Conservation (phyloP, 164 flowering plant genomes). For the Liquidambar formosana region DNA sequence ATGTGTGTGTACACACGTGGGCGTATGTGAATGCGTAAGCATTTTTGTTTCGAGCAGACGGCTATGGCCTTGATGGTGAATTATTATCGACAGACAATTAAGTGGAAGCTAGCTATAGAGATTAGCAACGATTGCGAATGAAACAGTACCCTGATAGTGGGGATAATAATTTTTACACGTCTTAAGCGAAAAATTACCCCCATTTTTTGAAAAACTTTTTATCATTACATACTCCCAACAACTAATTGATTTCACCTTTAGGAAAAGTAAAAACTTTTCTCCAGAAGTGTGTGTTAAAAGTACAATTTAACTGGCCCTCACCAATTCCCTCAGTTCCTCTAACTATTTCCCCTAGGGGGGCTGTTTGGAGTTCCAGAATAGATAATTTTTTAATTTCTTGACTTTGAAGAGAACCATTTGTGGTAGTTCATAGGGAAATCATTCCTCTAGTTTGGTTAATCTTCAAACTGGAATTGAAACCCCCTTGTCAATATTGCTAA, state of each 20-base stretch:
- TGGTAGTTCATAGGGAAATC: too few relatives aligned
- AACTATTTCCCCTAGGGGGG: too few relatives aligned
- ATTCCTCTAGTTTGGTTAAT: too few relatives aligned
- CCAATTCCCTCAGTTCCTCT: too few relatives aligned
- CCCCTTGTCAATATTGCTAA: too few relatives aligned
- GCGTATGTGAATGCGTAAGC: background rate
- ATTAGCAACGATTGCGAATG: conserved; percentile 7
- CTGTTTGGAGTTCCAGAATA: too few relatives aligned
- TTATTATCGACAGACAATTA: conserved; percentile 1
- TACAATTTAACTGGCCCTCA: too few relatives aligned
- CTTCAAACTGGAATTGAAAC: too few relatives aligned
- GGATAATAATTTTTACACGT: conserved; percentile 10
- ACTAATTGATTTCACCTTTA: conserved; percentile 18
- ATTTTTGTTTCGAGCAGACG: background rate
- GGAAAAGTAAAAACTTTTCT: conserved; percentile 6
- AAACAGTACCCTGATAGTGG: conserved; percentile 14
- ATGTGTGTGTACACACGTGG: background rate
- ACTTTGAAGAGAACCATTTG: too few relatives aligned
- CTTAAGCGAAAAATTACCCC: background rate
- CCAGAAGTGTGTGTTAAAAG: background rate
- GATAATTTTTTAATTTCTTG: too few relatives aligned
- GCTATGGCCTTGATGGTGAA: background rate
- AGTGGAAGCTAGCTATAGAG: conserved; percentile 4
- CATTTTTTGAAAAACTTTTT: conserved; percentile 8
- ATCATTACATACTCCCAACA: conserved; percentile 18